Evolutionary conservation across 1,139 yeast species (phyloP).

Genomic region (Debaryomyces coudertii): DNA sequence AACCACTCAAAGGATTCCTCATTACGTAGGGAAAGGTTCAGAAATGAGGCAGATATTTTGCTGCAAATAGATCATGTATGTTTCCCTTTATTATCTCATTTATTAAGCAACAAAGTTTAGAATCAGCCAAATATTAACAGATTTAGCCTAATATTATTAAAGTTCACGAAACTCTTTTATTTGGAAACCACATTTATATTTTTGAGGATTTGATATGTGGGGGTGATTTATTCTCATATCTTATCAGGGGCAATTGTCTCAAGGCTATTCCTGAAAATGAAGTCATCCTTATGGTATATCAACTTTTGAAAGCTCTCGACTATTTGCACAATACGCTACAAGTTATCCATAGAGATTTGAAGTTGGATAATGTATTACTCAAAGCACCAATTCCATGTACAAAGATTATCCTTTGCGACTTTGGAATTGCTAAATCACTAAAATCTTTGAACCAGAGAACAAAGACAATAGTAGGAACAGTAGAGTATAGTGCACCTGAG

Average conservation of each 20-base stretch:
- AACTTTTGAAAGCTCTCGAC: conserved; percentile 54
- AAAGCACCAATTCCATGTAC: conserved; percentile 55
- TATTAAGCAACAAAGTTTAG: background rate
- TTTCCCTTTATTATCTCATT: conserved; percentile 12
- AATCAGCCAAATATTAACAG: conserved; percentile 17
- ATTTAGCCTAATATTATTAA: conserved; percentile 47
- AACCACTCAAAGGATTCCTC: background rate
- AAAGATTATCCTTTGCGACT: conserved; percentile 61
- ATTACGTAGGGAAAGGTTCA: conserved; percentile 23
- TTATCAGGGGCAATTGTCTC: conserved; percentile 46
- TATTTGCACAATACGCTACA: conserved; percentile 46
- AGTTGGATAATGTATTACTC: conserved; percentile 59
- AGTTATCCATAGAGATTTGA: conserved; percentile 29
- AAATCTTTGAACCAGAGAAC: conserved; percentile 33
- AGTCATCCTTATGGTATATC: conserved; percentile 55
- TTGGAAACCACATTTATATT: conserved; percentile 42
- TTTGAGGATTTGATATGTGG: conserved; percentile 60
- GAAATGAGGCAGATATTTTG: conserved; percentile 45
- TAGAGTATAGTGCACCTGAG: conserved; percentile 72
- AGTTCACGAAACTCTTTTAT: conserved; percentile 43
- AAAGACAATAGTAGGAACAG: conserved; percentile 65
- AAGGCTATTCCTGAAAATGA: conserved; percentile 56
- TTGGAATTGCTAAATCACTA: conserved; percentile 60
- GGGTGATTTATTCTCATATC: conserved; percentile 67
- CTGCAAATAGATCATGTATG: conserved; percentile 41